phyloP scores from a whole-genome alignment of 2,329 filamentous ascomycete species.

The Talaromyces rugulosus region DNA sequence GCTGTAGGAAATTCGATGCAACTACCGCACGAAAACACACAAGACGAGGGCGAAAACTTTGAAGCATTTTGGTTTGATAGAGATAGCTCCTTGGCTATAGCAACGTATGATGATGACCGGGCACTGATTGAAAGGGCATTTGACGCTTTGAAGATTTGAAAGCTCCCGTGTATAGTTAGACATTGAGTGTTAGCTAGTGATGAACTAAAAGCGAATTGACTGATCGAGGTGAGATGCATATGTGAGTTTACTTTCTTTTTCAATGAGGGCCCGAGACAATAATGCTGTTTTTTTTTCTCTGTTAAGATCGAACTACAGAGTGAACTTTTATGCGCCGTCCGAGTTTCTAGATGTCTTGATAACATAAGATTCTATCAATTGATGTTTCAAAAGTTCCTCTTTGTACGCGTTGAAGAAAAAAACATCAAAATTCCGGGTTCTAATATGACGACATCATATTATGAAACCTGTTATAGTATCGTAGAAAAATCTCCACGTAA shows the following conservation, averaged over 20 bases:
- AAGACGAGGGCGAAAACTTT: constrained; percentile 16
- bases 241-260: too few species aligned
- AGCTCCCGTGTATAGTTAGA: not conserved
- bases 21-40: constrained; percentile 12
- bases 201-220: too few species aligned
- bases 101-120: constrained; percentile 12
- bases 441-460: not conserved
- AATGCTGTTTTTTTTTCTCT: too few species aligned
- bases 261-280: too few species aligned
- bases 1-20: constrained; percentile 9
- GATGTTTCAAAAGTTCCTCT: not conserved
- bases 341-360: not conserved
- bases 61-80: constrained; percentile 12
- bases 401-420: not conserved
- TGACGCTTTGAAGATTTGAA: not conserved
- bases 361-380: not conserved
- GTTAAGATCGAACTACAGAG: too few species aligned
- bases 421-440: not conserved
- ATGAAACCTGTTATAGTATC: not conserved
- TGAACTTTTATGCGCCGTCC: too few species aligned
- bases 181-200: too few species aligned
- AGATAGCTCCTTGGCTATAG: constrained; percentile 13
- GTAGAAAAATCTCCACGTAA: not conserved
- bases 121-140: not conserved
- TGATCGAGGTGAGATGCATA: too few species aligned